Percentiles rank a stretch among this genome's conserved stretches.
These are phyloP conservation scores for Colletotrichum sp. DNA, from an alignment of 2,329 filamentous ascomycete species.

Conservation along the genomic window DNA sequence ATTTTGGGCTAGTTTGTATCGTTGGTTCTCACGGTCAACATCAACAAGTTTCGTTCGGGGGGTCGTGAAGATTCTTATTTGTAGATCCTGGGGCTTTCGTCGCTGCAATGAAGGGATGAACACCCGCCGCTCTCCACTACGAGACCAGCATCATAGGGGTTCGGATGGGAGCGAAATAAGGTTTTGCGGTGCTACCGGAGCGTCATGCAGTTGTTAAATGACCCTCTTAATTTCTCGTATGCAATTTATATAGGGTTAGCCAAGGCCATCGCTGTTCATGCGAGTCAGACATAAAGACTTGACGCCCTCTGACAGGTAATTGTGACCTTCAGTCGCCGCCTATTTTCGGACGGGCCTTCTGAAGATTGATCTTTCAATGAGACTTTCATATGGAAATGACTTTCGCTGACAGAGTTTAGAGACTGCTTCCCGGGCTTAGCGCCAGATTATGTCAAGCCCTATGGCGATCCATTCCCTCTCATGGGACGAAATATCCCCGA, in stretches of 20 bases:
- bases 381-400: neutral
- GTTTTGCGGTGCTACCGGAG: neutral
- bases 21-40: rapidly evolving
- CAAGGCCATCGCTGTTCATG: neutral
- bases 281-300: neutral
- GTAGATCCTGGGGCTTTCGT: neutral
- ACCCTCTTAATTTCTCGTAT: neutral
- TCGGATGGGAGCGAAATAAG: neutral
- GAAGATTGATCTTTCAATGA: rapidly evolving
- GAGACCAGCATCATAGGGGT: neutral
- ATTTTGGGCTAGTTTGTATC: neutral
- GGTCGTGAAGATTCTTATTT: neutral
- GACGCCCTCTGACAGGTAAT: neutral
- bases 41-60: rapidly evolving
- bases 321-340: neutral
- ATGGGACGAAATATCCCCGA: neutral
- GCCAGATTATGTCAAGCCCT: neutral
- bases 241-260: conserved; percentile 6
- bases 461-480: neutral
- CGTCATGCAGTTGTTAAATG: neutral
- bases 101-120: neutral
- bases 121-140: neutral
- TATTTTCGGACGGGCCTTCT: neutral
- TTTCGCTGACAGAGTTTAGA: neutral
- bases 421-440: neutral